Conservation (phyloP, 106 monocot species). For the Phalaenopsis equestris region DNA sequence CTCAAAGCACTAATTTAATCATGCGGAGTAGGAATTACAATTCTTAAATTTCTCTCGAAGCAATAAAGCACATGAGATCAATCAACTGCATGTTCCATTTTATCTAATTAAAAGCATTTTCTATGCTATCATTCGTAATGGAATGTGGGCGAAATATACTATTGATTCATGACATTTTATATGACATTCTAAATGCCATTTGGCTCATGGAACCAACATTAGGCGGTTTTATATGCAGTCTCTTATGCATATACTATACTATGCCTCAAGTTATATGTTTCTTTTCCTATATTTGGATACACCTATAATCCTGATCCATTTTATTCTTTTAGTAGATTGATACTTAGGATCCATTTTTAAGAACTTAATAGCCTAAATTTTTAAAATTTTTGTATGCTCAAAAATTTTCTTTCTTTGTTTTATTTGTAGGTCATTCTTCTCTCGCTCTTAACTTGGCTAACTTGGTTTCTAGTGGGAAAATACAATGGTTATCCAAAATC, state of each 20-base stretch:
- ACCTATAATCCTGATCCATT: neutral
- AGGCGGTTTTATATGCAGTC: neutral
- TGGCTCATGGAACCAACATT: too few relatives aligned
- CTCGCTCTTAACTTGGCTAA: slow-evolving; percentile 63
- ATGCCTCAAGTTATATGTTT: neutral
- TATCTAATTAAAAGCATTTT: too few relatives aligned
- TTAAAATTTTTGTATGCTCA: neutral
- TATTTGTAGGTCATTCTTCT: slow-evolving; percentile 59
- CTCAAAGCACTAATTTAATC: too few relatives aligned
- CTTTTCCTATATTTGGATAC: neutral
- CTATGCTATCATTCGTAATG: too few relatives aligned
- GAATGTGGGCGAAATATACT: too few relatives aligned
- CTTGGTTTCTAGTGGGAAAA: slow-evolving; percentile 82
- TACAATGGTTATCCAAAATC: slow-evolving; percentile 56
- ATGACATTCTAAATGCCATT: too few relatives aligned
- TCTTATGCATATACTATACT: neutral
- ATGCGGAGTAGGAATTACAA: too few relatives aligned
- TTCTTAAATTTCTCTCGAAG: too few relatives aligned
- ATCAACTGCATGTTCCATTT: too few relatives aligned
- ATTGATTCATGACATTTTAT: too few relatives aligned
- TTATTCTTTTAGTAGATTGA: neutral
- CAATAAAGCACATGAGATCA: too few relatives aligned
- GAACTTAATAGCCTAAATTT: neutral
- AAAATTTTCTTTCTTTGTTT: neutral
- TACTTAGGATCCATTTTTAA: neutral